Base-by-base conservation (phyloP, 2,329 filamentous ascomycete genomes). In the Fusarium avenaceum region DNA sequence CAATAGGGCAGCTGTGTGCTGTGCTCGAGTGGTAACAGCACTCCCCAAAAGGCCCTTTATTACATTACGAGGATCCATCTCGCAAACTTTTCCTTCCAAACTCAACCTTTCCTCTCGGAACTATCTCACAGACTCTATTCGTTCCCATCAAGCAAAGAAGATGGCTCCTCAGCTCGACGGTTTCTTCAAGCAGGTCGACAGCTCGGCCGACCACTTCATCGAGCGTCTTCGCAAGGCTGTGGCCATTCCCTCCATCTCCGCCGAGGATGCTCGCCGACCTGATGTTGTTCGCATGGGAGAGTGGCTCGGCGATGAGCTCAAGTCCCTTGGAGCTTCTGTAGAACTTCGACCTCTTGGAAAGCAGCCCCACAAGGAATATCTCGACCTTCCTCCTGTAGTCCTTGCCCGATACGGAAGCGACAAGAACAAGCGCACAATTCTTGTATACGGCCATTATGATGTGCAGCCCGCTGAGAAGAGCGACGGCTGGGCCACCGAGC, bases 381-480 rank as follows among this genome's bases (percentile, higher is more conserved):
- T 99, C 72, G 90, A 97, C 57, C 90, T 99, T 17, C 96, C 96
- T 5, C 96, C 96, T 2, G 94, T 97, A 51, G 89, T 99, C 57
- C 88, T 99, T 67, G 95, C 91, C 49, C 91, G 96, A 72, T 98
- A 98, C 80, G 94, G 96, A 72, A 92, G 89, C 80, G 94, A 98
- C 80, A 90, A 92, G 80, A 93, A 88, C 80, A 99, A 98, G 88
- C 89, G 92, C 63, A 98, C 94, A 35, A 96, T 99, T 72, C 86
- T 99, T 65, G 93, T 99, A 46, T 99, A 99, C 77, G 96, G 96
- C 47, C 96, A 99, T 85, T 99, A 99, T 83, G 96, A 99, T 79
- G 96, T 99, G 35, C 96, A 99, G 83, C 96, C 96, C 26, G 96
- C 96, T 33, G 87, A 94, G 77, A 92, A 92, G 84, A 92, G 92